Base-by-base conservation (phyloP, 768 basidiomycete species). In the Pleurotus eryngii region DNA sequence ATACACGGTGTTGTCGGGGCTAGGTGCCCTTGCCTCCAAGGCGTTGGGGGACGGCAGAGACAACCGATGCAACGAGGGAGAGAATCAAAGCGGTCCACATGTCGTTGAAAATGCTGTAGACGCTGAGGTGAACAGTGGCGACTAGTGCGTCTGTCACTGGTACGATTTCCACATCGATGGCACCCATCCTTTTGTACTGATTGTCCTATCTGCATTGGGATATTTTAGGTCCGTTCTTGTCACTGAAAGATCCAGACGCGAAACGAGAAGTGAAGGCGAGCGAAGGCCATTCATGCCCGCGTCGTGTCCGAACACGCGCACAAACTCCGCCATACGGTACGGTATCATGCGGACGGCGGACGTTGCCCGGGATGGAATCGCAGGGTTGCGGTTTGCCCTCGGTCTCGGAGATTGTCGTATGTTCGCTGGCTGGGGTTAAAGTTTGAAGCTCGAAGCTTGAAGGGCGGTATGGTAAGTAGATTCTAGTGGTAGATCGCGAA, bases 1-100 rank as follows among this genome's bases (percentile, higher is more conserved):
- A 59, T 71, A 76, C 56, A 83, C 82, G 57, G 78, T 79, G 61
- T 83, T 83, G 59, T 81, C 80, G 11, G 51, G 14, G 22, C 51
- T 54, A 12, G 51, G 51, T 39, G 51, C 51, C n/a, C 51, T n/a
- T 9, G 51, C n/a, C 51, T 39, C 39, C 5, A 54, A 26, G 3
- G 9, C 24, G 20, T 39, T 42, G n/a, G n/a, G 51, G 51, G 5
- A 54, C 8, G 15, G 51, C 51, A 22, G 1, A n/a, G 38, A 42
- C 39, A 8, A 22, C n/a, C 7, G 42, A 20, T 14, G 51, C 37
- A 39, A 54, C 18, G 9, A 54, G 11, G 18, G 39, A 54, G 27
- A 42, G 22, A 8, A 42, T n/a, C 4, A 42, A n/a, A 15, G 24
- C 6, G 18, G 22, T 9, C 20, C 35, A 12, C 51, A 54, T 54